These are phyloP conservation scores for Basipetospora chlamydospora DNA, from an alignment of 2,329 filamentous ascomycete species.

Conservation along the genomic window DNA sequence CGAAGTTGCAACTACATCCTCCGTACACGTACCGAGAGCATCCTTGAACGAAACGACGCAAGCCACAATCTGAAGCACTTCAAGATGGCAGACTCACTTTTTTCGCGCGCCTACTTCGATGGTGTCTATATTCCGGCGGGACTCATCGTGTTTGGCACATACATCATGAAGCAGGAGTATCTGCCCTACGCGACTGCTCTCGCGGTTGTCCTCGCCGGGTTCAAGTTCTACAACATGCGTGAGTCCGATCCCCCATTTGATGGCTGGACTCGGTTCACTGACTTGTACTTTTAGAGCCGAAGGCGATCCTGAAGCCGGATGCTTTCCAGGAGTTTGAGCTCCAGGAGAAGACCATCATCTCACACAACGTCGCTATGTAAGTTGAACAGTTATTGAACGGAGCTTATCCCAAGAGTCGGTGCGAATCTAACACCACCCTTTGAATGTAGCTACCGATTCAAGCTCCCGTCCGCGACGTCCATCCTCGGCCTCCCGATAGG, in stretches of 20 bases:
- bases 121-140: conserved; percentile 74
- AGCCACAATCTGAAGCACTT: too few species aligned
- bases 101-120: conserved; percentile 53
- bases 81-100: conserved; percentile 22
- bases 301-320: conserved; percentile 74
- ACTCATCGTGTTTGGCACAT: conserved; percentile 60
- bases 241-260: conserved; percentile 21
- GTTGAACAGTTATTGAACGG: conserved; percentile 18
- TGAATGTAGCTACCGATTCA: conserved; percentile 69
- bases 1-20: too few species aligned
- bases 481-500: conserved; percentile 95
- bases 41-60: too few species aligned
- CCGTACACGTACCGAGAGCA: too few species aligned
- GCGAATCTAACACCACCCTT: too few species aligned
- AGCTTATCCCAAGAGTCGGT: conserved; percentile 1
- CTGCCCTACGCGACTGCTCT: conserved; percentile 53
- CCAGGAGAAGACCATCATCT: conserved; percentile 86
- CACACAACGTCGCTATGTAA: conserved; percentile 95
- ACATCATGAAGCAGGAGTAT: conserved; percentile 69
- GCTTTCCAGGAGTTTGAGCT: conserved; percentile 87
- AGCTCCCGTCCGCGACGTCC: conserved; percentile 58
- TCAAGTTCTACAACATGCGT: conserved; percentile 61
- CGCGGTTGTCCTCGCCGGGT: conserved; percentile 50
- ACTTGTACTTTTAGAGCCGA: conserved; percentile 39
- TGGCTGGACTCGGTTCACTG: background rate